Evolutionary conservation across 129 eudicot genomes (phyloP), one percentile per base, ranked within the genome.

Genomic region (sunflower (Helianthus annuus)): DNA sequence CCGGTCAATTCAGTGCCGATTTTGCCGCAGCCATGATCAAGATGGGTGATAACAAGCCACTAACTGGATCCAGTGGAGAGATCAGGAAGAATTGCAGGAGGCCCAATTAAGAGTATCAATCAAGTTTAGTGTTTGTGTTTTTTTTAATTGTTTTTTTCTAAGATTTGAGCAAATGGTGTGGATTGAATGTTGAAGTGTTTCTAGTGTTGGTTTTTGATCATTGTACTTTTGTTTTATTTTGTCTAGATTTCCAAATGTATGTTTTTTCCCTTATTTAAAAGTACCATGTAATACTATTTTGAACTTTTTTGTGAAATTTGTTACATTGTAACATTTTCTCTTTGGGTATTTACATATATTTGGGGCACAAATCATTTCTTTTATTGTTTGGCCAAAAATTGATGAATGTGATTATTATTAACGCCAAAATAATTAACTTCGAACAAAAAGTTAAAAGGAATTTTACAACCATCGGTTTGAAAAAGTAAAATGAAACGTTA

Each of bases 11-110:
- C 48, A 70, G 12, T 38, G 78, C 91, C 3, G 95, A 92, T 81
- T 92, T 92, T 62, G 91, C 70, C 3, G 81, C 90, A 0, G 95
- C 91, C 64, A 92, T 92, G 95, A 83, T 92, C 68, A 89, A 77
- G 64, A 92, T 89, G 98, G 98, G 98, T 11, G 90, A 92, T 51
- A 83, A 83, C 69, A 81, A 82, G 27, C 98, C 95, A 4, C 79
- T 92, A 16, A 92, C 98, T 13, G 98, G 98, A 49, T 84, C 94
- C 5, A 85, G 75, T 38, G 98, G 98, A 0, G 98, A 92, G 86
- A 83, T 92, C 24, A 85, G 98, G 78, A 92, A 82, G 84, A 89
- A 92, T 39, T 92, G 96, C 90, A 85, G 98, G 82, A 85, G 71
- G 72, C 62, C 54, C 14, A 92, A 92, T 68, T 89, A 76, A 74